A percentile compares a stretch with the other conserved stretches of the same genome.
phyloP scores from a whole-genome alignment of 192 early-diverging fungal genomes.

The Spizellomyces sp. region DNA sequence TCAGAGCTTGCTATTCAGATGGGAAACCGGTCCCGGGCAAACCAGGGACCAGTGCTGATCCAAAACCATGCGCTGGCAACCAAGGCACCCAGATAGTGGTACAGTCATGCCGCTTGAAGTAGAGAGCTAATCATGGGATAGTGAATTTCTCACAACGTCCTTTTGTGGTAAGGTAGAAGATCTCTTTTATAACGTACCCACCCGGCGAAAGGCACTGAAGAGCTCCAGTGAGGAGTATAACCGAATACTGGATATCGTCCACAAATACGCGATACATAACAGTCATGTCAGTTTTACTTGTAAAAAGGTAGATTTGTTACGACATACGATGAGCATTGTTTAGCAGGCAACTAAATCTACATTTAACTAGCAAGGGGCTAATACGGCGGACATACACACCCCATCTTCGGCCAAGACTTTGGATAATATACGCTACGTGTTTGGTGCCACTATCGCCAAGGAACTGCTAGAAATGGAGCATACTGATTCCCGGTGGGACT shows the following conservation, averaged over 20 bases:
- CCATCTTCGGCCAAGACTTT: conserved; percentile 56
- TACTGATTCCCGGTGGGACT: conserved; percentile 52
- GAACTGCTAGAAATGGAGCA: conserved; percentile 73
- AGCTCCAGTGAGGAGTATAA: conserved; percentile 88
- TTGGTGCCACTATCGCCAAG: conserved; percentile 76
- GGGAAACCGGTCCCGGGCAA: conserved; percentile 79
- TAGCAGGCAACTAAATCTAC: conserved; percentile 5
- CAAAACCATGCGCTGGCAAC: conserved; percentile 94
- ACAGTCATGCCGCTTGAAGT: background rate
- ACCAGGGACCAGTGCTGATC: conserved; percentile 72
- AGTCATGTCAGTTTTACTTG: conserved; percentile 81
- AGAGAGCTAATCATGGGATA: background rate
- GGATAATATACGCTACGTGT: conserved; percentile 82
- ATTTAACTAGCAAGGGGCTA: conserved; percentile 56
- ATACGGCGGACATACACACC: conserved; percentile 80
- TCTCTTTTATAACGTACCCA: conserved; percentile 92
- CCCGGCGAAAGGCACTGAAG: conserved; percentile 81
- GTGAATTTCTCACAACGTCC: background rate
- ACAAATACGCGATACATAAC: conserved; percentile 94
- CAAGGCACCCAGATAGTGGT: conserved; percentile 91
- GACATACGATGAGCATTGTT: background rate
- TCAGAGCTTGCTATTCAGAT: conserved; percentile 81
- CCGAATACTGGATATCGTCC: conserved; percentile 85
- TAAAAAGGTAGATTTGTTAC: conserved; percentile 67
- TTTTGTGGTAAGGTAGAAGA: conserved; percentile 73